phyloP scores from a whole-genome alignment of 2,329 filamentous ascomycete genomes.

The Aureobasidium subglaciale region DNA sequence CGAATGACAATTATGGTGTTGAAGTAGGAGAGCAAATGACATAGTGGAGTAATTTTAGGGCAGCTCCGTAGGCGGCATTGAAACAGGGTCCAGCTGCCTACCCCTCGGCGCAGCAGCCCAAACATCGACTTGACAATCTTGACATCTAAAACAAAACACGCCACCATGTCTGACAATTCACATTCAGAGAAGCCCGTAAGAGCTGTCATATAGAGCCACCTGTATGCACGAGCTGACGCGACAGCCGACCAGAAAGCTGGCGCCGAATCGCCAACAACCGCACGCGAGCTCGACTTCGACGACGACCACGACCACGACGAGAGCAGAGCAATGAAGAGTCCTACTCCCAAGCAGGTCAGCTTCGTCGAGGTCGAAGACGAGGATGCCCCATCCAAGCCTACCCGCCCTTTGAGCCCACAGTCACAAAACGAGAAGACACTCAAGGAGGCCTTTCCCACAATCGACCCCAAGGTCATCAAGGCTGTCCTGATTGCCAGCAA shows the following conservation, averaged over 20 bases:
- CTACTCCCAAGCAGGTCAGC: conserved; percentile 39
- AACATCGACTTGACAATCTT: not conserved
- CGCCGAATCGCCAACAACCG: conserved; percentile 31
- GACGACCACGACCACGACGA: conserved; percentile 53
- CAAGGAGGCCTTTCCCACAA: conserved; percentile 85
- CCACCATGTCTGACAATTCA: conserved; percentile 8
- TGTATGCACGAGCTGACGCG: not conserved
- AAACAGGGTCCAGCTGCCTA: not conserved
- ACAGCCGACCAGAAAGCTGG: conserved; percentile 11
- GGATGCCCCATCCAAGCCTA: conserved; percentile 62
- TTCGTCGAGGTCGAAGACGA: conserved; percentile 44
- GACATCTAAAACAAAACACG: not conserved
- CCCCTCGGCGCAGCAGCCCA: not conserved
- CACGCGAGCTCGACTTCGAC: conserved; percentile 41
- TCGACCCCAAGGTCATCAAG: conserved; percentile 74
- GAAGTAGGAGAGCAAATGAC: not conserved
- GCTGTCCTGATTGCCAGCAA: conserved; percentile 81
- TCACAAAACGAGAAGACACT: conserved; percentile 83
- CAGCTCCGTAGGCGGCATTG: not conserved
- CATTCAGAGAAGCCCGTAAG: conserved; percentile 11
- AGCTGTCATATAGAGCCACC: not conserved
- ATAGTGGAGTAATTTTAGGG: not conserved
- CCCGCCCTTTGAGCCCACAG: conserved; percentile 70
- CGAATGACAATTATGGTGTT: not conserved
- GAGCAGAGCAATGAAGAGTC: conserved; percentile 33